Conservation (phyloP, 2,329 filamentous ascomycete species). For the Apiospora koreana region DNA sequence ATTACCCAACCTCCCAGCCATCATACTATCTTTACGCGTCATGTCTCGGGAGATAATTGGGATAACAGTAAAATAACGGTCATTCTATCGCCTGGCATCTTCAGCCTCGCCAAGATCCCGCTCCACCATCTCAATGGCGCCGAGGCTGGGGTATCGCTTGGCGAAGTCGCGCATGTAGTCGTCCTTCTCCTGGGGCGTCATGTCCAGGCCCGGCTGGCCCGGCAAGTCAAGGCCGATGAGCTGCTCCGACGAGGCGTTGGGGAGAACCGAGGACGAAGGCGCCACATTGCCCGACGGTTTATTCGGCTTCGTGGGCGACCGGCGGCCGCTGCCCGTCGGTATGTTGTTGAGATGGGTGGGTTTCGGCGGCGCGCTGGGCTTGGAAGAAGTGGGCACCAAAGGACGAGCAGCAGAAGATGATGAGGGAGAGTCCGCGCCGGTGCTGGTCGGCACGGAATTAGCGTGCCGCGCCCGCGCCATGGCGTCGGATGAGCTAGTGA, state of each 20-base stretch:
- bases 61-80: neutral
- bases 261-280: neutral
- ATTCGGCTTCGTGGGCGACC: conserved; percentile 47
- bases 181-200: conserved; percentile 59
- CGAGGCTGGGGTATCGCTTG: conserved; percentile 83
- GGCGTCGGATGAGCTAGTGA: conserved; percentile 15
- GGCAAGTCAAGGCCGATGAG: conserved; percentile 42
- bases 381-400: conserved; percentile 33
- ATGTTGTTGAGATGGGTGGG: conserved; percentile 61
- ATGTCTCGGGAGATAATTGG: neutral
- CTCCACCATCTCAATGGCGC: conserved; percentile 86
- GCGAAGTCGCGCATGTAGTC: conserved; percentile 74
- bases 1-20: too few species aligned
- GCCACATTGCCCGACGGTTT: conserved; percentile 24
- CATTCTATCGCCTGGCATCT: conserved; percentile 23
- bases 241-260: conserved; percentile 29
- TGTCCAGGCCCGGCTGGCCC: conserved; percentile 42
- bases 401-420: conserved; percentile 17
- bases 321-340: conserved; percentile 39
- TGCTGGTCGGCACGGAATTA: conserved; percentile 21
- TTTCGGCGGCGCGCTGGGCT: conserved; percentile 61
- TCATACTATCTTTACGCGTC: neutral
- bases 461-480: conserved; percentile 10
- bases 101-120: conserved; percentile 52
- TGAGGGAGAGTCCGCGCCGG: conserved; percentile 21